Evolutionary conservation across 2,329 filamentous ascomycete species (phyloP).

Genomic region (Basipetospora sp.): DNA sequence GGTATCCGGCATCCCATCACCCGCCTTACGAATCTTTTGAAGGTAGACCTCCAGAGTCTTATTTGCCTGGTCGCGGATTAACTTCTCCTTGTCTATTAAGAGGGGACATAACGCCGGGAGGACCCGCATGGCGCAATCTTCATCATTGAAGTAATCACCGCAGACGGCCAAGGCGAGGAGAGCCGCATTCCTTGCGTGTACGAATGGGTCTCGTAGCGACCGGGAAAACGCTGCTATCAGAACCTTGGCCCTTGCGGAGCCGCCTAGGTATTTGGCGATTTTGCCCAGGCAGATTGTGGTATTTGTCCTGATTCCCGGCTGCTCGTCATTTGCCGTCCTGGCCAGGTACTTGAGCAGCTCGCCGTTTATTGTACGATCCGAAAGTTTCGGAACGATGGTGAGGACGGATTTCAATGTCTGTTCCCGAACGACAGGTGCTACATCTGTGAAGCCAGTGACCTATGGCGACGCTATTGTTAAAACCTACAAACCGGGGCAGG

Average conservation of each 20-base stretch:
- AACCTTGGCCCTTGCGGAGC: conserved; percentile 70
- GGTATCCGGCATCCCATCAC: conserved; percentile 64
- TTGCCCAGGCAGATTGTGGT: conserved; percentile 96
- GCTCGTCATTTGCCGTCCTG: conserved; percentile 93
- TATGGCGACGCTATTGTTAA: conserved; percentile 28
- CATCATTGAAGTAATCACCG: conserved; percentile 70
- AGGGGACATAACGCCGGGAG: conserved; percentile 72
- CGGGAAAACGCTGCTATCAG: conserved; percentile 83
- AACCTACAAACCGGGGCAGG: neutral
- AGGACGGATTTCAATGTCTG: conserved; percentile 92
- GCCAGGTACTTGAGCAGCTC: conserved; percentile 81
- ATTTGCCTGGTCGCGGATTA: conserved; percentile 78
- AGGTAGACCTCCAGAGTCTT: conserved; percentile 83
- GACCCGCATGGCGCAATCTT: conserved; percentile 74
- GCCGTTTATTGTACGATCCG: conserved; percentile 83
- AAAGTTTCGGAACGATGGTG: conserved; percentile 73
- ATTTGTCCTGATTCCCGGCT: conserved; percentile 92
- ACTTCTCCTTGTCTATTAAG: conserved; percentile 87
- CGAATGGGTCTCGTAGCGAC: conserved; percentile 80
- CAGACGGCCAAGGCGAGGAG: conserved; percentile 77
- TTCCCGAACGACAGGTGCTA: conserved; percentile 80
- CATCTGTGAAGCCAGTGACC: conserved; percentile 88
- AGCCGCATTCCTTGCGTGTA: conserved; percentile 82
- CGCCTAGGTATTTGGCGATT: conserved; percentile 77
- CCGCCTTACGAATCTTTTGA: conserved; percentile 65